Percentiles rank a stretch among this genome's conserved stretches.
Evolutionary conservation across 768 basidiomycete species (phyloP).

Genomic region (Calocera viscosa): DNA sequence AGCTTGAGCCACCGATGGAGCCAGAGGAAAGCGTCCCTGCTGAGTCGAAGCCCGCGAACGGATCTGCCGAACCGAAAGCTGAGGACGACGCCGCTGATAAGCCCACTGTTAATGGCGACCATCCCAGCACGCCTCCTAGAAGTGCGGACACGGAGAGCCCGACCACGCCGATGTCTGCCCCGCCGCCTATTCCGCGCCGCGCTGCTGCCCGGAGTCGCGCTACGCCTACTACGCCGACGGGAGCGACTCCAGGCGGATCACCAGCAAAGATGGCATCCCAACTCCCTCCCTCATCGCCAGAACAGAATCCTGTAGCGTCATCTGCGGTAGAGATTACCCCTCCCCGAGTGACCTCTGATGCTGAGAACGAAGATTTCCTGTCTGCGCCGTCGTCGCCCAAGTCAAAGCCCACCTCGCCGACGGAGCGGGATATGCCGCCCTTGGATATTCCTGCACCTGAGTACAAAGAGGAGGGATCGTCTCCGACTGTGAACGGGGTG

Average conservation of each 20-base stretch:
- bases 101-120: background rate
- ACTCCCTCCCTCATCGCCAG: background rate
- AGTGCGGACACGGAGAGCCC: background rate
- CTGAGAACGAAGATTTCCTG: background rate
- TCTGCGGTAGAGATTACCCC: conserved; percentile 9
- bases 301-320: background rate
- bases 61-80: background rate
- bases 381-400: conserved; percentile 8
- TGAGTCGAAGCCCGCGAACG: background rate
- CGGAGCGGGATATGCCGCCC: background rate
- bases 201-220: conserved; percentile 18
- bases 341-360: background rate
- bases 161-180: conserved; percentile 13
- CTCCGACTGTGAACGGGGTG: background rate
- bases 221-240: conserved; percentile 10
- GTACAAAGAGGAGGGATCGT: background rate
- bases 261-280: background rate
- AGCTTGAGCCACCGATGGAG: background rate
- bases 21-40: background rate
- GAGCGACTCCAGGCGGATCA: background rate
- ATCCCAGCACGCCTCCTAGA: background rate
- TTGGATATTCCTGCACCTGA: background rate
- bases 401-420: background rate
- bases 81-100: background rate
- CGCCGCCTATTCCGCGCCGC: conserved; percentile 21